phyloP scores from a whole-genome alignment of 495 filamentous ascomycete genomes.

The Diplogelasinospora grovesii region DNA sequence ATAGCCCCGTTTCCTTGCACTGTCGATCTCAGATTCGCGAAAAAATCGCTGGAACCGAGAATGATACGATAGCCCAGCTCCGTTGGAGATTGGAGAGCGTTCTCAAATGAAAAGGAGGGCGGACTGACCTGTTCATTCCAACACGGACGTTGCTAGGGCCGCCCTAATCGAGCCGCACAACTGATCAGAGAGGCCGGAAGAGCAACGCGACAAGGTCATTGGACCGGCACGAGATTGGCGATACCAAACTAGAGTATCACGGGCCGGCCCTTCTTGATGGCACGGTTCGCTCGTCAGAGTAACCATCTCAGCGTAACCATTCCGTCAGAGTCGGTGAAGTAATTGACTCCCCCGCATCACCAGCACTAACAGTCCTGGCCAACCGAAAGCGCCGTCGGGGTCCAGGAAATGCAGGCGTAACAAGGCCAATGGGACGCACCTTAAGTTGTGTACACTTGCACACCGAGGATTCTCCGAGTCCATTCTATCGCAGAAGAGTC shows the following conservation, averaged over 20 bases:
- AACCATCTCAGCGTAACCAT: slow-evolving; percentile 1
- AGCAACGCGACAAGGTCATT: not conserved
- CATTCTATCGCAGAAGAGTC: too few relatives aligned
- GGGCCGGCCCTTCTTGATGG: slow-evolving; percentile 9
- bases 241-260: slow-evolving; percentile 5
- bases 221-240: slow-evolving; percentile 1
- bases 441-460: too few relatives aligned
- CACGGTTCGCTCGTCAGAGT: not conserved
- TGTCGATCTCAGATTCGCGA: slow-evolving; percentile 10
- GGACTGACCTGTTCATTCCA: slow-evolving; percentile 1
- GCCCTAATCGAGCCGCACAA: not conserved
- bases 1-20: not conserved
- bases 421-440: not conserved
- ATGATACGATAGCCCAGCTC: not conserved
- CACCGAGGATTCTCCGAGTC: too few relatives aligned
- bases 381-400: not conserved
- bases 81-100: not conserved
- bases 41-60: slow-evolving; percentile 2
- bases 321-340: slow-evolving; percentile 1
- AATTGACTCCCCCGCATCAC: not conserved
- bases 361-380: not conserved
- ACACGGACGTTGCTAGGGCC: not conserved
- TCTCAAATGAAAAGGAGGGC: not conserved
- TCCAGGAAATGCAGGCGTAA: not conserved
- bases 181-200: not conserved